Base-by-base conservation (phyloP, 1,139 yeast species). In the Debaryomyces udenii region DNA sequence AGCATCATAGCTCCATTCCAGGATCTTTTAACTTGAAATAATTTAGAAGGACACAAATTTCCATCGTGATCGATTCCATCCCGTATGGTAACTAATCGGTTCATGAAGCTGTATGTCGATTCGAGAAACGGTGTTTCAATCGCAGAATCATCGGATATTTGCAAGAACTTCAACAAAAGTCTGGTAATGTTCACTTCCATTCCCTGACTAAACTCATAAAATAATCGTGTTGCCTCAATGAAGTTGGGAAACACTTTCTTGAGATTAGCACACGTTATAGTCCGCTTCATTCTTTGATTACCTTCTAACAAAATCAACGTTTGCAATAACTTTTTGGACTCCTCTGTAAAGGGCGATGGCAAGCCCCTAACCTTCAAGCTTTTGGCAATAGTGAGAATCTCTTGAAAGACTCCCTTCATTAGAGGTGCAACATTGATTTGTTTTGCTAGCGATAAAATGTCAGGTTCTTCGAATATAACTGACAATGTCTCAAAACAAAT, bases 171-270 rank as follows among this genome's bases (percentile, higher is more conserved):
- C 3, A 32, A 26, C 6, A 58, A 32, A 3, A 51, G 28, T 2
- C 31, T 22, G 6, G 31, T 23, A 6, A 52, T 39, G n/a, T 45
- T 37, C 4, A 50, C 17, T 15, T 52, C 53, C 20, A 44, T 39
- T 5, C 59, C 59, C 35, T 55, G 57, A 6, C 48, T 41, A 38
- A 52, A 61, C 37, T 59, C 52, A 37, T 55, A 60, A 26, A 52
- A 57, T 3, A 44, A 31, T 17, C 35, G 41, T 27, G 49, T 48
- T n/a, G 47, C 40, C 3, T 40, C 47, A 24, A 53, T 48, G 36
- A 38, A 34, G 45, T 49, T 40, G 27, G 61, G 49, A 22, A 50
- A 44, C 9, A 52, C 9, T n/a, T 36, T 34, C 26, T 44, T 45
- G 4, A 26, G 33, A 16, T 35, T 27, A n/a, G 30, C 13, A 10